Percentiles rank a stretch among this genome's conserved stretches.
These are phyloP conservation scores for Fraxinus angustifolia DNA, from an alignment of 305 asterid species.

Conservation along the genomic window DNA sequence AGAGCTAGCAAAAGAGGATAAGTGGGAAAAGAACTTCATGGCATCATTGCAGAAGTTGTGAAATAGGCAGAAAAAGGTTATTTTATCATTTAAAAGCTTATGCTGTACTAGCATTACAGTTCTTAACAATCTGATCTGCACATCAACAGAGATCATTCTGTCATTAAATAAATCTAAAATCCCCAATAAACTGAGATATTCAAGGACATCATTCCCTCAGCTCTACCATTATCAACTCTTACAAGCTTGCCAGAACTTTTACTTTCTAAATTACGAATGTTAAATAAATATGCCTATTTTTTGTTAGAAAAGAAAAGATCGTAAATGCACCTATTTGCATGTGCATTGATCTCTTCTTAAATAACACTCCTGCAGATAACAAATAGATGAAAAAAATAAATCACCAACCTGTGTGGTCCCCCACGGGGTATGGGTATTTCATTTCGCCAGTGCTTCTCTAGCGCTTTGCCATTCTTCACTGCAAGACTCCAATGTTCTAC, in stretches of 20 bases:
- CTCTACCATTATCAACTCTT: neutral
- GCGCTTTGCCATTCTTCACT: constrained; percentile 60
- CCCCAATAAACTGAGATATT: neutral
- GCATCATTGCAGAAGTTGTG: neutral
- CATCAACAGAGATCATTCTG: neutral
- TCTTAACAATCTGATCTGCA: neutral
- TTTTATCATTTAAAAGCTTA: neutral
- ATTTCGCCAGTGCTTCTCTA: constrained; percentile 57
- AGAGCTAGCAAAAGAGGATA: neutral
- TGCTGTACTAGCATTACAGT: neutral
- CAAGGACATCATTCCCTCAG: neutral
- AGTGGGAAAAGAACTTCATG: neutral
- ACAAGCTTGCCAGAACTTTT: neutral
- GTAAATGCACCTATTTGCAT: neutral
- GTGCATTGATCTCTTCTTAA: neutral
- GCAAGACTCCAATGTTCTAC: constrained; percentile 77
- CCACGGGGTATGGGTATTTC: constrained; percentile 76
- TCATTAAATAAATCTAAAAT: neutral
- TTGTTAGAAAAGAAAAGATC: neutral
- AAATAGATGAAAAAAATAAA: neutral
- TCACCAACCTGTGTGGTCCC: constrained; percentile 65
- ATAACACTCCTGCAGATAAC: neutral
- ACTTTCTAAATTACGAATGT: neutral
- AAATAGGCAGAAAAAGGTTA: neutral
- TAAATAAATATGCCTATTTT: neutral